A percentile compares a stretch with the other conserved stretches of the same genome.
phyloP scores from a whole-genome alignment of 495 filamentous ascomycete species.

The Cercophora newfieldiana region DNA sequence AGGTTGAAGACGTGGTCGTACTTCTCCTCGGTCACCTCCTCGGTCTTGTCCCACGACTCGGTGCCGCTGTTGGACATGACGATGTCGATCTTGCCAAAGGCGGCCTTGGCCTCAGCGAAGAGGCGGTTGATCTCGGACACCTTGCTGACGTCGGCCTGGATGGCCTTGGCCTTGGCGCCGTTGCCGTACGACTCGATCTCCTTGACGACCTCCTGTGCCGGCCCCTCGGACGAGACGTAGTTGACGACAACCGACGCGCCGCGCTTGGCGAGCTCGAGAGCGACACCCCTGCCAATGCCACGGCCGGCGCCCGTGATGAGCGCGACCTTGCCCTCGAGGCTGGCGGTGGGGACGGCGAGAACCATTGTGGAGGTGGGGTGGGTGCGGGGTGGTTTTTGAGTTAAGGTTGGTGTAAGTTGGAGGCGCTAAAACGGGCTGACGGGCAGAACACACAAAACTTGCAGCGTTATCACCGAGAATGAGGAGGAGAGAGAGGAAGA shows the following conservation, averaged over 20 bases:
- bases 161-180: constrained; percentile 62
- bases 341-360: constrained; percentile 36
- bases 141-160: constrained; percentile 75
- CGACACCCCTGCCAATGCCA: constrained; percentile 74
- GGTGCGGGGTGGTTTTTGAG: background rate
- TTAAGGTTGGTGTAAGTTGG: background rate
- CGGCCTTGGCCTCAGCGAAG: constrained; percentile 60
- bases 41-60: constrained; percentile 61
- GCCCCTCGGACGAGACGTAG: constrained; percentile 64
- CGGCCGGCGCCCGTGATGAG: constrained; percentile 72
- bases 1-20: constrained; percentile 76
- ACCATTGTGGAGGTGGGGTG: constrained; percentile 28
- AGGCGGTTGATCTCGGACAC: constrained; percentile 63
- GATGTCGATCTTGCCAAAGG: constrained; percentile 72
- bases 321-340: constrained; percentile 66
- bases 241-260: constrained; percentile 60
- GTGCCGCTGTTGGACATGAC: constrained; percentile 71
- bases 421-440: constrained; percentile 2
- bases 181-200: constrained; percentile 37
- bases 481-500: background rate
- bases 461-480: background rate
- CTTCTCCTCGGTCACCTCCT: constrained; percentile 71
- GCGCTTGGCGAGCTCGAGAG: constrained; percentile 68
- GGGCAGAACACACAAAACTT: background rate
- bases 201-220: constrained; percentile 64